A percentile compares a stretch with the other conserved stretches of the same genome.
phyloP scores from a whole-genome alignment of 169 alveolate genomes.

The Babesia caballi region DNA sequence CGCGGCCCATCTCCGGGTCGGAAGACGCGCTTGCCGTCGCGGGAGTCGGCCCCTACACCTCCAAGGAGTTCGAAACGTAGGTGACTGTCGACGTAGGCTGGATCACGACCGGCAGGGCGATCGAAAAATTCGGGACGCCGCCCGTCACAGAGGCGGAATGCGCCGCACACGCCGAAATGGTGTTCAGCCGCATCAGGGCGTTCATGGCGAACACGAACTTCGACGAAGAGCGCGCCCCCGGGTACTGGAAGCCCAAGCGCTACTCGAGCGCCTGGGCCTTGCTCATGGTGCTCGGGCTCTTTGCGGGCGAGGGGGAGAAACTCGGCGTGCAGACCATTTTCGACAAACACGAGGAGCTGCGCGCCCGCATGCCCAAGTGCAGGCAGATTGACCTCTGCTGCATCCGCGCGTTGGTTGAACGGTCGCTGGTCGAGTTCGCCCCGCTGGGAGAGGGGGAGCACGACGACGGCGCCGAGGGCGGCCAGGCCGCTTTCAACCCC shows the following conservation, averaged over 20 bases:
- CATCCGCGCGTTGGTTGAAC: slow-evolving; percentile 2
- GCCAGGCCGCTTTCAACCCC: background rate
- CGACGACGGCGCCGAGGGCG: background rate
- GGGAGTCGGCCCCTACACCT: slow-evolving; percentile 66
- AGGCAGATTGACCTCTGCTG: slow-evolving; percentile 12
- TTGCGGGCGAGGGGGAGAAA: background rate
- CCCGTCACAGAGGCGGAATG: background rate
- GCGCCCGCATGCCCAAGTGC: slow-evolving; percentile 30
- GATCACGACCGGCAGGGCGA: background rate
- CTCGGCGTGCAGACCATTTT: slow-evolving; percentile 14
- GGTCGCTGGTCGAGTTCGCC: slow-evolving; percentile 19
- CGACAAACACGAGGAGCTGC: slow-evolving; percentile 12
- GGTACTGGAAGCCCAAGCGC: slow-evolving; percentile 26
- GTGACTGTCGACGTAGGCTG: background rate
- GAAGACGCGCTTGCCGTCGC: slow-evolving; percentile 60
- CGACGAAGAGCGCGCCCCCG: background rate
- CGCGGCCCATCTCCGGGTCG: slow-evolving; percentile 63
- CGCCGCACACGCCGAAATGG: slow-evolving; percentile 12
- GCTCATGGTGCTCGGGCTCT: slow-evolving; percentile 47
- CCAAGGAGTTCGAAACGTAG: slow-evolving; percentile 30
- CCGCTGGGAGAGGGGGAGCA: background rate
- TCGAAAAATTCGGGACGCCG: slow-evolving; percentile 3
- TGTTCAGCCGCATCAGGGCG: slow-evolving; percentile 15
- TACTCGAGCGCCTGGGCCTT: slow-evolving; percentile 58
- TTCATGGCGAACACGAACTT: slow-evolving; percentile 19